phyloP scores from a whole-genome alignment of 495 filamentous ascomycete species.

The Stereocaulon alpinum region DNA sequence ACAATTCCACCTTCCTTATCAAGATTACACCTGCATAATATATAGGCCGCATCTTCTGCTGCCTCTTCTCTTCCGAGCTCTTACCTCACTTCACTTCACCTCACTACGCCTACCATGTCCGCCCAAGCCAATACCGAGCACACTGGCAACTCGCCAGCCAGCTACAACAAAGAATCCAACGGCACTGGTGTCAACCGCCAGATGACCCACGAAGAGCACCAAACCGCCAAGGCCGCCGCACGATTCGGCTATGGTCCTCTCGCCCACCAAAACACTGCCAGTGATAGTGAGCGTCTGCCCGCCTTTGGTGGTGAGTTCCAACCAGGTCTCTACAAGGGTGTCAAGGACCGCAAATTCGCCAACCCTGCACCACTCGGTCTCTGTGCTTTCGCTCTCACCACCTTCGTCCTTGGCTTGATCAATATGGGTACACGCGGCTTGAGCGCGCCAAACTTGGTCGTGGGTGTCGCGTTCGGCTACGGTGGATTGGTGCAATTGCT shows the following conservation, averaged over 20 bases:
- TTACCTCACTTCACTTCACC: not conserved
- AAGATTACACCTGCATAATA: not conserved
- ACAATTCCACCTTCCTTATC: not conserved
- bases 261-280: constrained; percentile 53
- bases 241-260: constrained; percentile 56
- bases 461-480: constrained; percentile 65
- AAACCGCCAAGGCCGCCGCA: constrained; percentile 36
- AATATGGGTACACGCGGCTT: constrained; percentile 62
- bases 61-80: not conserved
- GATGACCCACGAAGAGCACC: constrained; percentile 39
- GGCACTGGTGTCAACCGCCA: constrained; percentile 14
- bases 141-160: constrained; percentile 12
- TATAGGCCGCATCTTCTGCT: not conserved
- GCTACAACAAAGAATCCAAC: constrained; percentile 15
- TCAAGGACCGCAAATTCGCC: constrained; percentile 69
- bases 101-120: constrained; percentile 8
- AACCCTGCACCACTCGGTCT: constrained; percentile 83
- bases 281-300: constrained; percentile 52
- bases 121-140: constrained; percentile 15
- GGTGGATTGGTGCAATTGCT: constrained; percentile 86
- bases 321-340: constrained; percentile 76
- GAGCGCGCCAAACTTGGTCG: constrained; percentile 52
- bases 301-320: constrained; percentile 96
- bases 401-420: constrained; percentile 81
- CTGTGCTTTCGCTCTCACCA: constrained; percentile 87